phyloP scores from a whole-genome alignment of 257 asterid species.

The Ilex asprella region DNA sequence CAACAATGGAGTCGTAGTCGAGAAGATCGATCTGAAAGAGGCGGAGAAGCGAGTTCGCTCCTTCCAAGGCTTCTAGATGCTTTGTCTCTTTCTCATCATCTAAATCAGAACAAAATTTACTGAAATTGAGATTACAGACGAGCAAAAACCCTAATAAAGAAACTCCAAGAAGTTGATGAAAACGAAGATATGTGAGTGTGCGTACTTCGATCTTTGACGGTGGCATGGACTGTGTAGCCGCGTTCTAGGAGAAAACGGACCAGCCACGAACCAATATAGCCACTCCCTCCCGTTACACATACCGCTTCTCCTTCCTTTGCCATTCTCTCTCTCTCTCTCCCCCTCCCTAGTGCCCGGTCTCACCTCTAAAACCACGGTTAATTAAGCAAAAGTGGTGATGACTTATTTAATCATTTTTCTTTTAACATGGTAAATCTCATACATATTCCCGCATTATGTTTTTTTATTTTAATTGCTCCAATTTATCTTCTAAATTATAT shows the following conservation, averaged over 20 bases:
- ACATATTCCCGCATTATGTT: no score
- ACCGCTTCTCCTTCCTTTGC: constrained; percentile 43
- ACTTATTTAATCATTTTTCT: no score
- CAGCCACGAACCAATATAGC: constrained; percentile 72
- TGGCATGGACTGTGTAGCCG: constrained; percentile 86
- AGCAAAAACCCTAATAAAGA: not conserved
- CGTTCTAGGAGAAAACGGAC: constrained; percentile 71
- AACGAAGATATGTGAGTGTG: not conserved
- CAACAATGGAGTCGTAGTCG: constrained; percentile 46
- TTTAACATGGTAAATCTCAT: no score
- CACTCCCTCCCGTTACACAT: constrained; percentile 90
- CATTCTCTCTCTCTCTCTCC: constrained; percentile 14
- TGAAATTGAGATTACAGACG: not conserved
- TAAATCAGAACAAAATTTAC: constrained; percentile 8
- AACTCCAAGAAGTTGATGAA: not conserved
- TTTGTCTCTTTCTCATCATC: constrained; percentile 75
- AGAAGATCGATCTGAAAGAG: constrained; percentile 72
- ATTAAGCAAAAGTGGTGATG: no score
- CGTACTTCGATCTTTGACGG: constrained; percentile 61
- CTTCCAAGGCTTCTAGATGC: constrained; percentile 64
- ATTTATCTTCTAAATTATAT: no score
- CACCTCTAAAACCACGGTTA: no score
- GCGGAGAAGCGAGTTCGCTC: constrained; percentile 62
- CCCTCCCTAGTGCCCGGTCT: not conserved
- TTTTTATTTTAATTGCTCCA: no score